Base-by-base conservation (phyloP, 768 basidiomycete genomes). In the Flagelloscypha sp. region DNA sequence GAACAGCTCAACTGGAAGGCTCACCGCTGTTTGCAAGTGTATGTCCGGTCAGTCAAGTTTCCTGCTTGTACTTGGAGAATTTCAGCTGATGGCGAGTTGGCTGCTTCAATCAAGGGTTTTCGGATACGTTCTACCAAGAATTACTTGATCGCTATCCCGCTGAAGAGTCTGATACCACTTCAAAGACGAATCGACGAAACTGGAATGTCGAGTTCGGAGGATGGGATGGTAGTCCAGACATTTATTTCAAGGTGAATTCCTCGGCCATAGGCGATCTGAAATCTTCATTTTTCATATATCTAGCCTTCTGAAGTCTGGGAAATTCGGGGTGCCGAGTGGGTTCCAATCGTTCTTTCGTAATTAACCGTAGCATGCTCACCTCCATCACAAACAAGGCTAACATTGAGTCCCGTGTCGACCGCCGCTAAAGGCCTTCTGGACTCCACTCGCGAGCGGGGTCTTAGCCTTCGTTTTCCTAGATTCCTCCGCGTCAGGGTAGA, bases 301-400 rank as follows among this genome's bases (percentile, higher is more conserved):
- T n/a, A n/a, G 44, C 82, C 84, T 13, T 60, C 61, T 38, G 76
- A 84, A 51, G 85, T 90, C 11, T 95, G 92, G 92, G 90, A 95
- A 60, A 84, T 94, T 38, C 72, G 76, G 18, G 79, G 81, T 24
- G 80, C 83, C 40, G 78, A 84, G 80, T 75, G 44, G 53, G 66
- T 53, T 33, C 6, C 20, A 19, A 32, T 40, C 24, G 7, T 27
- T 40, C 24, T n/a, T n/a, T n/a, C n/a, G n/a, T n/a, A n/a, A n/a
- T n/a, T n/a, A n/a, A n/a, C n/a, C n/a, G n/a, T n/a, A n/a, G n/a
- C n/a, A n/a, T 40, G 24, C 33, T 13, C 30, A 9, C 27, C 36
- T 32, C 11, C 11, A 9, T 24, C 23, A 15, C 30, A 12, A 37
- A 19, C 25, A 33, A 85, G 82, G 49, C 71, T 92, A 44, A 89